Evolutionary conservation across 2,329 filamentous ascomycete species (phyloP), one percentile per base, ranked within the genome.

Genomic region (Escovopsis sp.): DNA sequence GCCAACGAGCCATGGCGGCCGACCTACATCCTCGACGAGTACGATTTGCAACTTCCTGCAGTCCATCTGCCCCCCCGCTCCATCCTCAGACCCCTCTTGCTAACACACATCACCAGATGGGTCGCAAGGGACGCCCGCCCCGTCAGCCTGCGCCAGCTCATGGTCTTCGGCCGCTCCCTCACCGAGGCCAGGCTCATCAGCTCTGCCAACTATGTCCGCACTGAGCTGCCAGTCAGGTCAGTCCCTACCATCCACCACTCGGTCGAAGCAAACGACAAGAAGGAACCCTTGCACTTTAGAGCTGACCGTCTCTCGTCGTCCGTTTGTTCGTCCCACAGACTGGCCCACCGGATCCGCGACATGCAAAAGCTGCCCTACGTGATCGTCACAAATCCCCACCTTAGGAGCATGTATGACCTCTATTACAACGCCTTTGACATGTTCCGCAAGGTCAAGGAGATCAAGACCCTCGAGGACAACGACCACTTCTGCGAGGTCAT

Each of bases 391-490:
- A 98, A 98, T 50, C 76, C 76, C 6, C 85, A 98, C 56, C 82
- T 98, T 42, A 85, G 82, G 52, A 78, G 92, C 45, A 90, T 96
- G 25, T 98, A 98, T 60, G 85, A 96, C 54, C 70, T 94, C 6
- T 98, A 98, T 64, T 93, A 94, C 60, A 77, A 78, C 45, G 88
- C 90, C n/a, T 98, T 98, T 49, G 90, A 98, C 54, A 76, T 68
- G 35, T 81, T 96, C 43, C 81, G 90, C 33, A 79, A 80, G 45
- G 66, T 94, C 28, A 77, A 78, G 34, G 85, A 94, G 51, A 76
- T 98, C 46, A 79, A 79, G 49, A 81, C 76, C 0, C 61, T 94
- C 26, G 81, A 93, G 23, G 88, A 96, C 49, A 98, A 98, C 54
- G 86, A 94, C 45, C 64, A 58, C 30, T 79, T 93, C 47, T 98